Evolutionary conservation across 306 rosid species (phyloP).

Genomic region (Begonia peltatifolia): DNA sequence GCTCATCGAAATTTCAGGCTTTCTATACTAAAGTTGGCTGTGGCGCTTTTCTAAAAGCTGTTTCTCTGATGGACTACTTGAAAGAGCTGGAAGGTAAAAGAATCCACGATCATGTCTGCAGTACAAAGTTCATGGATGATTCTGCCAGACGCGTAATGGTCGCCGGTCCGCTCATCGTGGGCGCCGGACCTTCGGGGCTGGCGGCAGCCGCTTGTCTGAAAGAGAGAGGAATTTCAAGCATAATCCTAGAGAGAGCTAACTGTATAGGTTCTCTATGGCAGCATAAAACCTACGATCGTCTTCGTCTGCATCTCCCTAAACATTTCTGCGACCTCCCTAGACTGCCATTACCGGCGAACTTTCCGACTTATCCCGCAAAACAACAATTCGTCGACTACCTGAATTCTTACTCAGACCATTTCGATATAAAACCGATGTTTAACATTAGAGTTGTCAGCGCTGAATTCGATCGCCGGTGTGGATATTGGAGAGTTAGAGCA

Average conservation of each 20-base stretch:
- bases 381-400: slow-evolving; percentile 62
- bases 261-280: slow-evolving; percentile 93
- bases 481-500: slow-evolving; percentile 48
- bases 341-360: slow-evolving; percentile 58
- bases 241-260: slow-evolving; percentile 49
- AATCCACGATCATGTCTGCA: slow-evolving; percentile 27
- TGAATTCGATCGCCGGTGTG: slow-evolving; percentile 23
- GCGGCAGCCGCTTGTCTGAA: slow-evolving; percentile 85
- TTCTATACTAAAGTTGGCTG: too few species aligned
- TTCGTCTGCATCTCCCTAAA: slow-evolving; percentile 88
- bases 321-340: slow-evolving; percentile 68
- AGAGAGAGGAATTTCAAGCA: slow-evolving; percentile 48
- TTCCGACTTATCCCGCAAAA: slow-evolving; percentile 77
- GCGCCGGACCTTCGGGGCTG: slow-evolving; percentile 94
- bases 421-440: slow-evolving; percentile 41
- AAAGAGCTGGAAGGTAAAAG: slow-evolving; percentile 62
- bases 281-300: slow-evolving; percentile 71
- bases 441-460: slow-evolving; percentile 40
- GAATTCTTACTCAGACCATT: slow-evolving; percentile 33
- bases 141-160: slow-evolving; percentile 13
- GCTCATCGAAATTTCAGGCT: too few species aligned
- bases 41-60: too few species aligned
- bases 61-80: slow-evolving; percentile 37
- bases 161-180: slow-evolving; percentile 64
- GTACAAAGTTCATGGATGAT: not conserved